Evolutionary conservation across 345 rosid species (phyloP), one percentile per base, ranked within the genome.

Genomic region (Turritis glabra): DNA sequence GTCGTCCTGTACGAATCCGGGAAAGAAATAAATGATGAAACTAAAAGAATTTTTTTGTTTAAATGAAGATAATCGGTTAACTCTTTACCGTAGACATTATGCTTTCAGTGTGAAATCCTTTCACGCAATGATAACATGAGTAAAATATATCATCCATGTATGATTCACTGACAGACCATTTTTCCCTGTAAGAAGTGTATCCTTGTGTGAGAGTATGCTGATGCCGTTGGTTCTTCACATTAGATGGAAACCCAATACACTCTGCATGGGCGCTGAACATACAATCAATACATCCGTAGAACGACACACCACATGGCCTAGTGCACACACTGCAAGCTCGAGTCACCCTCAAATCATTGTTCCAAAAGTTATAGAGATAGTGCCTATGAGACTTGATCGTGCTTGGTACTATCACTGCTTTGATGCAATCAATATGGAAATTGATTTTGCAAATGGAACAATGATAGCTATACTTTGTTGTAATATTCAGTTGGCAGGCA

Each of bases 231-330:
- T 15, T 21, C 59, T 51, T 66, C 17, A 66, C 47, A 22, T 6
- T 1, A 0, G 0, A 2, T 51, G 71, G 71, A 51, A 22, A 66
- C 2, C 59, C 59, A 51, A 66, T 7, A 66, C 71, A 66, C 7
- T 35, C 59, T 23, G 0, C 23, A 51, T 66, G 59, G 23, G 59
- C 22, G 4, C 11, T 22, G 15, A 51, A 15, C 22, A 4, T 51
- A 14, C 71, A 66, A n/a, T 35, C 5, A 51, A 33, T 23, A 35
- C 71, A 51, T 8, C 23, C 71, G 23, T 66, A 66, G 47, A 8
- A 66, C 2, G 59, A 66, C 10, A 43, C 23, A 50, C 71, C 47
- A 51, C 59, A 66, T 2, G 59, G 21, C 22, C 3, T 66, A 66
- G 22, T 8, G 7, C 71, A 66, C 14, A 51, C 33, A 35, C n/a